phyloP scores from a whole-genome alignment of 2,329 filamentous ascomycete genomes.

The Helminthosporium solani region DNA sequence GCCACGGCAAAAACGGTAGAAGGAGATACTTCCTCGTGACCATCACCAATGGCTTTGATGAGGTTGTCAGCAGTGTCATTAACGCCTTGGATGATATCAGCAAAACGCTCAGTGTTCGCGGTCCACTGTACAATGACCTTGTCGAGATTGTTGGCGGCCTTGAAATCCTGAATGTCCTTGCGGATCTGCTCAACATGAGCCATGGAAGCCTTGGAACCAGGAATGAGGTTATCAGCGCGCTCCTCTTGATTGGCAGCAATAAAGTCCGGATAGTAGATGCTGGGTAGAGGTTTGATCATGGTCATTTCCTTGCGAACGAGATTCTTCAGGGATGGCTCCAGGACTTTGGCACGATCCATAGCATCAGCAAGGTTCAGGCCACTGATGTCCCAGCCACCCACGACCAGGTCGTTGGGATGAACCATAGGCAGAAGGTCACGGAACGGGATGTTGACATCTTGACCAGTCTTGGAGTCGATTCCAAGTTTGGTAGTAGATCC shows the following conservation, averaged over 20 bases:
- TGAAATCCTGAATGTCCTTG: constrained; percentile 94
- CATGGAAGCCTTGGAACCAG: constrained; percentile 78
- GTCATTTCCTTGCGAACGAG: constrained; percentile 92
- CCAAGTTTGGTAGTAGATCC: constrained; percentile 96
- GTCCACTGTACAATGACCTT: constrained; percentile 99
- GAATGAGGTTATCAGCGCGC: constrained; percentile 85
- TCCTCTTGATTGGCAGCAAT: constrained; percentile 98
- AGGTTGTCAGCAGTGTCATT: constrained; percentile 97
- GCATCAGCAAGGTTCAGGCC: constrained; percentile 81
- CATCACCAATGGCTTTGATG: constrained; percentile 78
- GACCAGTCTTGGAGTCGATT: constrained; percentile 75
- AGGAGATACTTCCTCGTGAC: constrained; percentile 88
- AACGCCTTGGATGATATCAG: constrained; percentile 81
- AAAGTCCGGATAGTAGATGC: constrained; percentile 99
- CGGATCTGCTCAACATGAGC: constrained; percentile 92
- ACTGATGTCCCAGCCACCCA: constrained; percentile 98
- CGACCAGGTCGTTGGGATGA: constrained; percentile 90
- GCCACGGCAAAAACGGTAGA: constrained; percentile 96
- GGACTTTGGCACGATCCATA: constrained; percentile 93
- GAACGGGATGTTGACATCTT: constrained; percentile 96
- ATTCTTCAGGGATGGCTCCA: constrained; percentile 91
- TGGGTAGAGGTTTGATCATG: constrained; percentile 82
- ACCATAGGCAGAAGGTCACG: constrained; percentile 93
- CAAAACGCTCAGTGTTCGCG: constrained; percentile 96
- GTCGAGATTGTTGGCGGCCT: constrained; percentile 78